Percentiles rank a stretch among this genome's conserved stretches.
Evolutionary conservation across 805 yeast genomes (phyloP).

Genomic region (Candida vartiovaarae): DNA sequence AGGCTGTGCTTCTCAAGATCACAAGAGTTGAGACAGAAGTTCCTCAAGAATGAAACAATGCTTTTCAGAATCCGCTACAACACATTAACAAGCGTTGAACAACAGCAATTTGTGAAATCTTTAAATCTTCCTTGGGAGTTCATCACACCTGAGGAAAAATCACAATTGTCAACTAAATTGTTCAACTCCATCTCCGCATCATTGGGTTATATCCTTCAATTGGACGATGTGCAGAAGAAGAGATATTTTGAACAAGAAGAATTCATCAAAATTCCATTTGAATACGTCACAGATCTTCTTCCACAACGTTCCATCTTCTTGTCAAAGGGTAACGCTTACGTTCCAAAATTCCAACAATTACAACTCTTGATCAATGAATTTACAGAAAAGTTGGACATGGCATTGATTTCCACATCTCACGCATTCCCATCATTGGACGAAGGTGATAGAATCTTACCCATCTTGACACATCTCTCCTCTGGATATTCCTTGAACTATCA

Average conservation of each 20-base stretch:
- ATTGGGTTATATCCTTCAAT: constrained; percentile 26
- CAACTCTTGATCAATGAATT: constrained; percentile 67
- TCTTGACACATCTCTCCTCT: constrained; percentile 68
- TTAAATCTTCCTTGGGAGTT: constrained; percentile 68
- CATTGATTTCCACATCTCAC: constrained; percentile 63
- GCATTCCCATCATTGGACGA: constrained; percentile 81
- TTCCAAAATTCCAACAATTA: constrained; percentile 76
- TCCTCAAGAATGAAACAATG: constrained; percentile 66
- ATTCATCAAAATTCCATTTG: constrained; percentile 83
- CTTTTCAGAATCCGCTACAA: constrained; percentile 71
- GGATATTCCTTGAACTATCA: constrained; percentile 47
- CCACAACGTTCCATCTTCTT: constrained; percentile 65
- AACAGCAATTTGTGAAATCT: constrained; percentile 57
- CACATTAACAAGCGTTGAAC: constrained; percentile 57
- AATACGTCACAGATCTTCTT: constrained; percentile 71
- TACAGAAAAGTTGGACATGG: constrained; percentile 34
- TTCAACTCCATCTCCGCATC: constrained; percentile 45
- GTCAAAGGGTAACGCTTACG: constrained; percentile 67
- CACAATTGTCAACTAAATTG: constrained; percentile 39
- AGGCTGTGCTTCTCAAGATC: constrained; percentile 85
- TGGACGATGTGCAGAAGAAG: constrained; percentile 38
- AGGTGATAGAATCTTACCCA: constrained; percentile 83
- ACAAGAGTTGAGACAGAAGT: constrained; percentile 75
- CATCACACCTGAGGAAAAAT: constrained; percentile 57
- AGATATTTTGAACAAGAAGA: constrained; percentile 50